Evolutionary conservation across 805 yeast species (phyloP), one percentile per base, ranked within the genome.

Genomic region (Candida ortonii): DNA sequence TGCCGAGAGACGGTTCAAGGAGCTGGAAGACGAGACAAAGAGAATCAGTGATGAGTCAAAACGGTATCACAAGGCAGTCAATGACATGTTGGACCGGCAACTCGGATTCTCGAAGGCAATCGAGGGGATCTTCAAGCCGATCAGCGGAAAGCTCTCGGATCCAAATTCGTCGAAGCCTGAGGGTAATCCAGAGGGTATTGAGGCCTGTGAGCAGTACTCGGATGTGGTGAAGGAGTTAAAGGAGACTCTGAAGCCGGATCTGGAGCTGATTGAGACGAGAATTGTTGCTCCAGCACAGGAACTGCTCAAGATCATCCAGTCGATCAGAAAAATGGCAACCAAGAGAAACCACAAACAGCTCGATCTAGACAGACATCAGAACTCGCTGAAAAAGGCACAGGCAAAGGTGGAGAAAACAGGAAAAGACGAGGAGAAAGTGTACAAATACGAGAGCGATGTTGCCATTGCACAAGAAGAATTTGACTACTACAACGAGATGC

Each of bases 1-100:
- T 65, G 97, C 98, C 6, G 98, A 93, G 62, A 78, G 97, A 61
- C 76, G 98, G 54, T 93, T 93, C 70, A 84, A 84, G 57, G 96
- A 90, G 56, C 70, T 93, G 51, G 98, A 93, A 61, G 59, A 65
- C 12, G 95, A 89, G 61, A 88, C 97, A 23, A 85, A 87, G 65
- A 84, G 86, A 56, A 70, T 93, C 41, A 83, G 88, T 50, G 87
- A 84, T 23, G 97, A 90, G 63, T 82, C 95, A 19, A 85, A 82
- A 52, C 76, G 95, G 57, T 93, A 93, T 63, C 88, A 85, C 51
- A 73, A 75, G 21, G 95, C 97, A 0, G 95, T 93, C 36, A 87
- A 85, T 54, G 95, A 90, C 27, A 88, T 93, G 95, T 69, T 93
- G 49, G 81, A 79, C 39, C 93, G 84, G 61, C 98, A 93, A 61